Conservation (phyloP, 2,329 filamentous ascomycete genomes). For the Talaromyces sp. region DNA sequence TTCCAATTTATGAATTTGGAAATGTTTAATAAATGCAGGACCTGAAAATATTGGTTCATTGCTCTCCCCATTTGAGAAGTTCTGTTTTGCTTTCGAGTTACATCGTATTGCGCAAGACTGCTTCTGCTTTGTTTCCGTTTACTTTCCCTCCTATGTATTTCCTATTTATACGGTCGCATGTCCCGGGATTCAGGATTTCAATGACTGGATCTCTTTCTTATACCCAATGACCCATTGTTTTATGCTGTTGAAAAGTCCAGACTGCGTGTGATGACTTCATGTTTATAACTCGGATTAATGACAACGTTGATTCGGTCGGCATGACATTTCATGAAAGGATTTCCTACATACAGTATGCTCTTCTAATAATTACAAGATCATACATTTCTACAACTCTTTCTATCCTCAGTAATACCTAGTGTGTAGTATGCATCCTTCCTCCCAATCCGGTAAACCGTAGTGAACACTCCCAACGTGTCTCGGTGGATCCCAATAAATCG, state of each 20-base stretch:
- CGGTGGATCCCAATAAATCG: too few relatives aligned
- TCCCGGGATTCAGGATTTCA: not conserved
- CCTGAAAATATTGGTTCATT: too few relatives aligned
- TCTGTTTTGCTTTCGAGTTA: too few relatives aligned
- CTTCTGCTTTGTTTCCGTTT: too few relatives aligned
- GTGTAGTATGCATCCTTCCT: not conserved
- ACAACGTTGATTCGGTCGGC: not conserved
- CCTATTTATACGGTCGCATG: conserved; percentile 5
- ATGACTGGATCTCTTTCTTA: conserved; percentile 8
- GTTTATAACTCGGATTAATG: conserved; percentile 11
- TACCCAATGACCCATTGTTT: conserved; percentile 17
- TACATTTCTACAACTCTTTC: too few relatives aligned
- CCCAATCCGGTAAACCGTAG: not conserved
- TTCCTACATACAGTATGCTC: not conserved
- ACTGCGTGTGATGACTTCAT: conserved; percentile 14
- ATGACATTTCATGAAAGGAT: conserved; percentile 1
- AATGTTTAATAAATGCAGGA: too few relatives aligned
- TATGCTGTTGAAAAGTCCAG: conserved; percentile 8
- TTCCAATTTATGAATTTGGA: not conserved
- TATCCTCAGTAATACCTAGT: too few relatives aligned
- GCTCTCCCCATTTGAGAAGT: not conserved
- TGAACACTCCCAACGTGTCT: too few relatives aligned
- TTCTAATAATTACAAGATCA: not conserved
- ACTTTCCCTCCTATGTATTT: conserved; percentile 2
- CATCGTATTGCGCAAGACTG: too few relatives aligned